A percentile compares a stretch with the other conserved stretches of the same genome.
These are phyloP conservation scores for Paspalum vaginatum DNA, from an alignment of 176 grass and related monocot genomes.

Conservation along the genomic window DNA sequence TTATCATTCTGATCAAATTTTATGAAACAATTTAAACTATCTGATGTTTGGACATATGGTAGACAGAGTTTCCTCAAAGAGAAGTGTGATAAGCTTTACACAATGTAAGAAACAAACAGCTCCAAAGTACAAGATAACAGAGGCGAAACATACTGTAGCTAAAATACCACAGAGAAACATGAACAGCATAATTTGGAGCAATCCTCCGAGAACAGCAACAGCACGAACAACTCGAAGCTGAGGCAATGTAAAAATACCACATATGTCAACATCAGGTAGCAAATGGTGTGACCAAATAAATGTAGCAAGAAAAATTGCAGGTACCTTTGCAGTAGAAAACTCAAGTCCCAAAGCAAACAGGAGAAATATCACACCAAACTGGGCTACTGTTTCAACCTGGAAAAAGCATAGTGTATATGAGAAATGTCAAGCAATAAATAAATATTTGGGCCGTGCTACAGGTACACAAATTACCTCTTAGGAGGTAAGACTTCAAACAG, in stretches of 20 bases:
- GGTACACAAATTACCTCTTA: too few species aligned
- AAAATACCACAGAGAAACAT: slow-evolving; percentile 98
- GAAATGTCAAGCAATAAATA: neutral
- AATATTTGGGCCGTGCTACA: too few species aligned
- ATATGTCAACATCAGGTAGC: slow-evolving; percentile 19
- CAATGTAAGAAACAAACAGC: neutral
- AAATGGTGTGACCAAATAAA: slow-evolving; percentile 26
- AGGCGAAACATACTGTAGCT: slow-evolving; percentile 69
- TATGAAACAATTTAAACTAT: slow-evolving; percentile 1
- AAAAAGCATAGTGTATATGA: slow-evolving; percentile 3
- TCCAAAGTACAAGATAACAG: slow-evolving; percentile 33
- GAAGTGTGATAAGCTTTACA: neutral
- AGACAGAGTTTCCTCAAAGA: neutral
- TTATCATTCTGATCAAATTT: slow-evolving; percentile 4
- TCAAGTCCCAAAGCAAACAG: slow-evolving; percentile 97
- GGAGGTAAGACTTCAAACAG: too few species aligned
- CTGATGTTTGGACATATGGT: neutral
- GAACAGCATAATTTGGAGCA: slow-evolving; percentile 94
- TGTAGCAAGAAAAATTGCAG: neutral
- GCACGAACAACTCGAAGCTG: slow-evolving; percentile 95
- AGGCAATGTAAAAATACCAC: slow-evolving; percentile 39
- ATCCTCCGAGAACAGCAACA: slow-evolving; percentile 93
- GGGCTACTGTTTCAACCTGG: slow-evolving; percentile 98
- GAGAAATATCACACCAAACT: slow-evolving; percentile 99
- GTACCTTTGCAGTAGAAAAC: slow-evolving; percentile 91